Percentiles rank a stretch among this genome's conserved stretches.
Evolutionary conservation across 1,284 basidiomycete genomes (phyloP).

Genomic region (Leccinum huronense): DNA sequence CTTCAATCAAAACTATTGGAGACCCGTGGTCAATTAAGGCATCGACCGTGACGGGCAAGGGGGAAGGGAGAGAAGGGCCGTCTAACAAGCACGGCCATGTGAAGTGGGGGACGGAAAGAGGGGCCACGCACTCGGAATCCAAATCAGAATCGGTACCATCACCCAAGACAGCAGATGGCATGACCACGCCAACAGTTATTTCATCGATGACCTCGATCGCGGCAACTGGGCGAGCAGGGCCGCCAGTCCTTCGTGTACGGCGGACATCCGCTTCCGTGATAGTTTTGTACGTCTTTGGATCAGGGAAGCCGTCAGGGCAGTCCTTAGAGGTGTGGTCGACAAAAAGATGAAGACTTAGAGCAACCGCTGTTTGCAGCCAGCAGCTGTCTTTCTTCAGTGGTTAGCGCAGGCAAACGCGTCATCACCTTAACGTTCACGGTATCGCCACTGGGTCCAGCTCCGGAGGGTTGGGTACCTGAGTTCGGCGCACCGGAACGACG

Average conservation of each 20-base stretch:
- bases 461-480: too few species aligned
- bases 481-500: background rate
- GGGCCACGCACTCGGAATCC: background rate
- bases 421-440: too few species aligned
- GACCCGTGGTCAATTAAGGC: background rate
- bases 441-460: background rate
- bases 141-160: background rate
- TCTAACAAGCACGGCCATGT: background rate
- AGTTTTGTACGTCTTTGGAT: too few species aligned
- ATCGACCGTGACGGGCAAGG: background rate
- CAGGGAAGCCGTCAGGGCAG: too few species aligned
- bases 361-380: background rate
- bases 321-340: too few species aligned
- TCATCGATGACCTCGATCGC: background rate
- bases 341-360: background rate
- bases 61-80: background rate
- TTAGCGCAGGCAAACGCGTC: background rate
- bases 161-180: background rate
- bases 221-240: background rate
- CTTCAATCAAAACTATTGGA: background rate
- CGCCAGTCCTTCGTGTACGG: slow-evolving; percentile 1
- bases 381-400: background rate
- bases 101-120: background rate
- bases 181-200: background rate
- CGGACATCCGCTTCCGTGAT: background rate